Percentiles rank a stretch among this genome's conserved stretches.
phyloP scores from a whole-genome alignment of 352 stramenopile species.

The Aphanomyces euteiches region DNA sequence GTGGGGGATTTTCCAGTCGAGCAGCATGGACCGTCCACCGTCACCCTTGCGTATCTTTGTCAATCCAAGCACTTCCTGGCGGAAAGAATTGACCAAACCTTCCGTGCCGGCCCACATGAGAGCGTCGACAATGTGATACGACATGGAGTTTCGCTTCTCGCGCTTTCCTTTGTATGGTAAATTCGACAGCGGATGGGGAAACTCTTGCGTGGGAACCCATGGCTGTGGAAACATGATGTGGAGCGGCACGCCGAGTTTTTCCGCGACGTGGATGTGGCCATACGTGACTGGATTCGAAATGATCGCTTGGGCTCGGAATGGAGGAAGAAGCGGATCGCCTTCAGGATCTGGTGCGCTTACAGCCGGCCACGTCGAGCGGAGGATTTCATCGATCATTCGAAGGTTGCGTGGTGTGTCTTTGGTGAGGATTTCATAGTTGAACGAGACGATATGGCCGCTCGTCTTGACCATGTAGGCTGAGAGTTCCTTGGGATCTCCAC shows the following conservation, averaged over 20 bases:
- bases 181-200: conserved; percentile 87
- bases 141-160: conserved; percentile 71
- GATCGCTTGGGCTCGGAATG: conserved; percentile 87
- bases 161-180: conserved; percentile 63
- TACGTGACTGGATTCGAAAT: conserved; percentile 93
- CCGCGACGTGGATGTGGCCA: conserved; percentile 90
- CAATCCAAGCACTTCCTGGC: conserved; percentile 50
- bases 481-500: conserved; percentile 68
- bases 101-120: conserved; percentile 69
- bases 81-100: conserved; percentile 79
- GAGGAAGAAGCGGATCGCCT: conserved; percentile 39
- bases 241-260: conserved; percentile 87
- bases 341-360: conserved; percentile 65
- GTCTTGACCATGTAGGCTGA: conserved; percentile 91
- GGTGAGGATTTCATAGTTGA: conserved; percentile 54
- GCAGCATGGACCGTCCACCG: conserved; percentile 50
- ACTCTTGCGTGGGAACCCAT: conserved; percentile 81
- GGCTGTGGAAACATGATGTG: conserved; percentile 94
- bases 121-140: conserved; percentile 84
- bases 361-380: conserved; percentile 71
- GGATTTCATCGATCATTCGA: conserved; percentile 88
- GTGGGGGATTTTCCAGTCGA: conserved; percentile 75
- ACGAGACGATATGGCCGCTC: conserved; percentile 63
- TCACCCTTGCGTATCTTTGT: conserved; percentile 64
- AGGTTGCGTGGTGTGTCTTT: conserved; percentile 79